A percentile compares a stretch with the other conserved stretches of the same genome.
Evolutionary conservation across 192 early-diverging fungal species (phyloP).

Genomic region (Coemansia aciculifera): DNA sequence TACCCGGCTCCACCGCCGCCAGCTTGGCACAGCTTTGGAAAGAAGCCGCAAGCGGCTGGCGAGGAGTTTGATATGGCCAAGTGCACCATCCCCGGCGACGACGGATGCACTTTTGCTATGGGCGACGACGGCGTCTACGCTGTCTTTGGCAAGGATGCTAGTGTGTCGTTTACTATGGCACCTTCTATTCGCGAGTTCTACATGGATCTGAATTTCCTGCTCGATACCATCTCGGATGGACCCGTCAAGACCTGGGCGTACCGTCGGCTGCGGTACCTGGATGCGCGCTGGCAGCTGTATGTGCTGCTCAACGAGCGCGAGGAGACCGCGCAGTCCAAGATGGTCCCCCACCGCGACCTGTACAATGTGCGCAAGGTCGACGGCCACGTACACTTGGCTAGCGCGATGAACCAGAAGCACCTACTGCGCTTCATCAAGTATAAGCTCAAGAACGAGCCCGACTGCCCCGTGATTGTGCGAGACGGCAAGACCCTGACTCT

Average conservation of each 20-base stretch:
- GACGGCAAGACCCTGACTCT: slow-evolving; percentile 82
- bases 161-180: slow-evolving; percentile 53
- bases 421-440: slow-evolving; percentile 92
- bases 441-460: slow-evolving; percentile 72
- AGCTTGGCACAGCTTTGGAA: slow-evolving; percentile 60
- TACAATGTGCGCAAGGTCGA: slow-evolving; percentile 99
- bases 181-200: slow-evolving; percentile 83
- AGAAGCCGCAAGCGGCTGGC: background rate
- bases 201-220: slow-evolving; percentile 78
- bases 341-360: slow-evolving; percentile 91
- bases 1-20: slow-evolving; percentile 83
- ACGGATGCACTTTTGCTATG: slow-evolving; percentile 48
- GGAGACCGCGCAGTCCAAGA: slow-evolving; percentile 91
- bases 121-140: slow-evolving; percentile 64
- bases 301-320: slow-evolving; percentile 89
- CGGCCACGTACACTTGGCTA: slow-evolving; percentile 91
- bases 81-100: background rate
- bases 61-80: background rate
- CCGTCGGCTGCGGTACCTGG: slow-evolving; percentile 83
- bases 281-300: slow-evolving; percentile 94
- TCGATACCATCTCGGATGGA: slow-evolving; percentile 77
- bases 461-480: slow-evolving; percentile 82
- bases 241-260: slow-evolving; percentile 93
- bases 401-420: slow-evolving; percentile 97
- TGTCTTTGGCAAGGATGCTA: slow-evolving; percentile 39